Percentiles rank a stretch among this genome's conserved stretches.
Conservation (phyloP, 768 basidiomycete genomes). For the Tylopilus rubrobrunneus region DNA sequence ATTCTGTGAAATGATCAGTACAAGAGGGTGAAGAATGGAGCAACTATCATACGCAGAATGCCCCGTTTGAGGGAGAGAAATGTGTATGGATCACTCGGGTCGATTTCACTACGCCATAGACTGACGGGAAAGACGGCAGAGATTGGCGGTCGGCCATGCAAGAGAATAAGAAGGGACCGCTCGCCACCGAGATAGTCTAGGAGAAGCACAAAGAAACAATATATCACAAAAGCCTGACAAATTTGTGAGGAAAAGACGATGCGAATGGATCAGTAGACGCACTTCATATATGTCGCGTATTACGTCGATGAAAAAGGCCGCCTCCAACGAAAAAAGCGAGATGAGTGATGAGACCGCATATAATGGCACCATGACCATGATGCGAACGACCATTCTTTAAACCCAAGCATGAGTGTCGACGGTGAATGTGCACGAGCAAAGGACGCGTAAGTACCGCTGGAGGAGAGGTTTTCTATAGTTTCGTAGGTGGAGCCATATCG, state of each 20-base stretch:
- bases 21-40: neutral
- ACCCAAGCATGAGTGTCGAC: conserved; percentile 3
- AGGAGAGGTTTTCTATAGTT: conserved; percentile 81
- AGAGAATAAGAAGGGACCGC: conserved; percentile 83
- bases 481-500: conserved; percentile 77
- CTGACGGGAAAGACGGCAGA: conserved; percentile 82
- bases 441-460: conserved; percentile 52
- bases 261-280: conserved; percentile 17
- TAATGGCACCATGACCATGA: conserved; percentile 95
- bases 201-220: conserved; percentile 84
- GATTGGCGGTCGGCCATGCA: conserved; percentile 90
- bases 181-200: conserved; percentile 89
- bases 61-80: conserved; percentile 94
- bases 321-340: conserved; percentile 89
- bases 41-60: conserved; percentile 67
- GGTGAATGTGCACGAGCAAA: neutral
- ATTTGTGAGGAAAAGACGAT: neutral
- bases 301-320: conserved; percentile 94
- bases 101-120: conserved; percentile 81
- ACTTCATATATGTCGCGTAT: conserved; percentile 97
- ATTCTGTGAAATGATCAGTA: conserved; percentile 55
- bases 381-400: conserved; percentile 81
- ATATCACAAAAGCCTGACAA: conserved; percentile 84
- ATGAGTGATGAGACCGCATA: conserved; percentile 91
- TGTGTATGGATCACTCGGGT: conserved; percentile 92